These are phyloP conservation scores for Fomitopsis serialis DNA, from an alignment of 768 basidiomycete species.

Conservation along the genomic window DNA sequence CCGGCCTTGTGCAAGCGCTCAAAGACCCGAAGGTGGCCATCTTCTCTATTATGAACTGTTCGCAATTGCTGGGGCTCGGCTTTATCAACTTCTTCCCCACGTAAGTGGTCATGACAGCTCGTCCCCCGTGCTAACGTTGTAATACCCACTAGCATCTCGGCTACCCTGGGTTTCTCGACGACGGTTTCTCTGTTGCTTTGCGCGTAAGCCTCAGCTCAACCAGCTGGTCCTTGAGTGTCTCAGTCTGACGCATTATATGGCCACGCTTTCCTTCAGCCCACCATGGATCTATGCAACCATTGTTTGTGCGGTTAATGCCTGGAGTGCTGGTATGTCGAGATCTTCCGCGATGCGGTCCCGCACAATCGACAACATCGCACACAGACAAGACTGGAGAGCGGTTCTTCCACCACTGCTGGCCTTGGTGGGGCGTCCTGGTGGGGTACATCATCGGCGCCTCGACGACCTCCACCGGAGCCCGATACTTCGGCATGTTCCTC, in stretches of 20 bases:
- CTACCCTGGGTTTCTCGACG: conserved; percentile 56
- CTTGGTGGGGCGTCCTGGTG: conserved; percentile 58
- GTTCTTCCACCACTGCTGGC: conserved; percentile 51
- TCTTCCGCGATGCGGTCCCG: background rate
- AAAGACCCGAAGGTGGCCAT: conserved; percentile 49
- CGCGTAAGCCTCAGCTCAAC: conserved; percentile 42
- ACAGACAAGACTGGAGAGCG: conserved; percentile 57
- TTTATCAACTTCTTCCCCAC: conserved; percentile 59
- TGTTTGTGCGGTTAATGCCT: conserved; percentile 45
- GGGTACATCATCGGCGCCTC: conserved; percentile 58
- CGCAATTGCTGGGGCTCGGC: conserved; percentile 50
- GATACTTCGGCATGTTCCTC: conserved; percentile 59
- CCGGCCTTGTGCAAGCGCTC: conserved; percentile 51
- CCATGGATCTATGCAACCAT: conserved; percentile 57
- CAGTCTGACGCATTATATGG: too few relatives aligned
- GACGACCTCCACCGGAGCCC: conserved; percentile 44
- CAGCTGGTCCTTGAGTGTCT: too few relatives aligned
- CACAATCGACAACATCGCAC: background rate
- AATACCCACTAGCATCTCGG: conserved; percentile 36
- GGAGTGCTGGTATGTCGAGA: conserved; percentile 42
- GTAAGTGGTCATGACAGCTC: conserved; percentile 20
- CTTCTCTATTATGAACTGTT: conserved; percentile 47
- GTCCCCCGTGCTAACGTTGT: background rate
- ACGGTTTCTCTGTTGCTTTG: conserved; percentile 55
- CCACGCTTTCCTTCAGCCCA: conserved; percentile 33